These are phyloP conservation scores for Gastrolobium bilobum DNA, from an alignment of 306 rosid species.

Conservation along the genomic window DNA sequence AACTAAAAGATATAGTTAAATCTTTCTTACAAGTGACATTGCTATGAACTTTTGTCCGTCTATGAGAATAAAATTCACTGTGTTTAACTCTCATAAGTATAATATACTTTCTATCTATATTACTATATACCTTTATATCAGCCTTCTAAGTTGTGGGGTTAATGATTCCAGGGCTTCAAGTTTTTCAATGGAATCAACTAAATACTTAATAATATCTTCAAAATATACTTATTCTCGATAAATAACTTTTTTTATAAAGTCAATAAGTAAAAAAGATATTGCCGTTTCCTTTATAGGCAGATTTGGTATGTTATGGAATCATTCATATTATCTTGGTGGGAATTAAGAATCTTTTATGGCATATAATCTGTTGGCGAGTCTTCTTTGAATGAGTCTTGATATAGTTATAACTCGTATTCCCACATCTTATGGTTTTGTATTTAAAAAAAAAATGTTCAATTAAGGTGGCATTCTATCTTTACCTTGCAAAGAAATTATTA, in stretches of 20 bases:
- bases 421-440: neutral
- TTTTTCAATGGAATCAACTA: constrained; percentile 6
- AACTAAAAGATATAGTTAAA: neutral
- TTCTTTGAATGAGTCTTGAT: neutral
- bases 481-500: neutral
- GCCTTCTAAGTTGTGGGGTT: neutral
- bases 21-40: neutral
- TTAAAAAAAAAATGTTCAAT: neutral
- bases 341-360: constrained; percentile 5
- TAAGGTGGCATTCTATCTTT: too few relatives aligned
- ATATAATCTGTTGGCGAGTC: constrained; percentile 13
- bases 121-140: too few relatives aligned
- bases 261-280: neutral
- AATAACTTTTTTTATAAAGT: neutral
- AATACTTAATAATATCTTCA: neutral
- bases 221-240: constrained; percentile 12
- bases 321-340: neutral
- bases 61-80: neutral
- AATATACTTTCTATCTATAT: neutral
- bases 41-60: neutral
- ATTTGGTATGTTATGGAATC: constrained; percentile 18
- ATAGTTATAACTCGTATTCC: constrained; percentile 12
- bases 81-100: neutral
- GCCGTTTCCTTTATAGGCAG: constrained; percentile 7
- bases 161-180: neutral